Conservation (phyloP, 2,329 filamentous ascomycete genomes). For the Ascomycota sp. region DNA sequence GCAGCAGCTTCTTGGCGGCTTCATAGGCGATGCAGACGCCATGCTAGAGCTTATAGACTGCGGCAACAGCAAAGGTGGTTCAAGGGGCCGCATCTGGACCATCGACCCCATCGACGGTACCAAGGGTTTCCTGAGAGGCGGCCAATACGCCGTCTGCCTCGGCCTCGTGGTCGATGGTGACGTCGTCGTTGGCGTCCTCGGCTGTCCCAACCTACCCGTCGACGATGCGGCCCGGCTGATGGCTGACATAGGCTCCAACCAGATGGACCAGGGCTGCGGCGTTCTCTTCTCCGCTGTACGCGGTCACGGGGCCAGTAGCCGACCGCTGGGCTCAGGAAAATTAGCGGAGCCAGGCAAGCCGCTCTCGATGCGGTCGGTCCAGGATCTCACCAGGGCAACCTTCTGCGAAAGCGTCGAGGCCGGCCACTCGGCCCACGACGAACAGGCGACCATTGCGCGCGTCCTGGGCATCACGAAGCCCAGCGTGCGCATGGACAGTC, state of each 20-base stretch:
- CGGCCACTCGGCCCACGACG: slow-evolving; percentile 72
- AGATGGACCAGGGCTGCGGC: slow-evolving; percentile 57
- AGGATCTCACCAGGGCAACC: slow-evolving; percentile 57
- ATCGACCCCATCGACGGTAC: slow-evolving; percentile 96
- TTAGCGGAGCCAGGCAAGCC: slow-evolving; percentile 31
- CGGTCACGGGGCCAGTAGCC: slow-evolving; percentile 61
- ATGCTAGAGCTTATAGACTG: slow-evolving; percentile 49
- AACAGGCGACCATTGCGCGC: slow-evolving; percentile 62
- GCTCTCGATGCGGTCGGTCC: slow-evolving; percentile 63
- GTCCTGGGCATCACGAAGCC: slow-evolving; percentile 72
- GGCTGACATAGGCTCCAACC: slow-evolving; percentile 51
- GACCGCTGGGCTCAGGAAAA: slow-evolving; percentile 37
- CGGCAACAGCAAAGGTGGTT: slow-evolving; percentile 51
- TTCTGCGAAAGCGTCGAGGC: slow-evolving; percentile 97
- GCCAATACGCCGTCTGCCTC: slow-evolving; percentile 91
- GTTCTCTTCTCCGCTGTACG: slow-evolving; percentile 74
- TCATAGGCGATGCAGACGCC: slow-evolving; percentile 41
- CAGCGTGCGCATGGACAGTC: slow-evolving; percentile 92
- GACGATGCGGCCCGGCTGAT: slow-evolving; percentile 45
- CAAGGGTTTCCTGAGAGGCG: slow-evolving; percentile 87
- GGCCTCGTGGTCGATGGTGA: slow-evolving; percentile 82
- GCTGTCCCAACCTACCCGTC: slow-evolving; percentile 84
- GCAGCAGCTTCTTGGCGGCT: slow-evolving; percentile 48
- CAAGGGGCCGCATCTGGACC: slow-evolving; percentile 71
- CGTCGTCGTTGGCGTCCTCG: slow-evolving; percentile 84